These are phyloP conservation scores for Aphanomyces stellatus DNA, from an alignment of 352 stramenopile genomes.

Conservation along the genomic window DNA sequence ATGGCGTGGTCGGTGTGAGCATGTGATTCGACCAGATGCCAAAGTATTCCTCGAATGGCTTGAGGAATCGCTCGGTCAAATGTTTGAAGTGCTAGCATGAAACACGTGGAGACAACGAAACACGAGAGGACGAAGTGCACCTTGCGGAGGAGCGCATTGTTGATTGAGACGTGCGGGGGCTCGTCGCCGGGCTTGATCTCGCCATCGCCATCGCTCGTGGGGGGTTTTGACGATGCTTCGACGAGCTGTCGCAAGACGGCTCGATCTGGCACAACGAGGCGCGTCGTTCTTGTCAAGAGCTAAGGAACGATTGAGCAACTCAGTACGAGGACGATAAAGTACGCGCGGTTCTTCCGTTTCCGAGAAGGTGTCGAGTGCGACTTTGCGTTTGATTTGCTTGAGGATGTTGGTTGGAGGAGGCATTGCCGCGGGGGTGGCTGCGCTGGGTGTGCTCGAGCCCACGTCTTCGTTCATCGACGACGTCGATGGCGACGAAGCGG, in stretches of 20 bases:
- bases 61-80: conserved; percentile 76
- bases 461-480: background rate
- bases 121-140: conserved; percentile 23
- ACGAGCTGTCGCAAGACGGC: conserved; percentile 60
- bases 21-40: conserved; percentile 59
- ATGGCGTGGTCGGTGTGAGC: conserved; percentile 26
- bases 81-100: conserved; percentile 68
- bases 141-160: conserved; percentile 75
- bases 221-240: conserved; percentile 34
- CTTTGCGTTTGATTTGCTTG: conserved; percentile 50
- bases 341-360: conserved; percentile 34
- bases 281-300: conserved; percentile 51
- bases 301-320: conserved; percentile 19
- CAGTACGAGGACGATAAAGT: conserved; percentile 10
- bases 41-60: conserved; percentile 84
- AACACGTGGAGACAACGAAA: background rate
- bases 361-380: conserved; percentile 33
- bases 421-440: too few relatives aligned
- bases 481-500: background rate
- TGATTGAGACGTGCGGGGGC: conserved; percentile 63
- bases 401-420: background rate
- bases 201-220: conserved; percentile 34
- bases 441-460: background rate
- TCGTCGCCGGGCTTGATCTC: conserved; percentile 37
- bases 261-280: conserved; percentile 46